Evolutionary conservation across 2,329 filamentous ascomycete species (phyloP).

Genomic region (Nothopassalora personata): DNA sequence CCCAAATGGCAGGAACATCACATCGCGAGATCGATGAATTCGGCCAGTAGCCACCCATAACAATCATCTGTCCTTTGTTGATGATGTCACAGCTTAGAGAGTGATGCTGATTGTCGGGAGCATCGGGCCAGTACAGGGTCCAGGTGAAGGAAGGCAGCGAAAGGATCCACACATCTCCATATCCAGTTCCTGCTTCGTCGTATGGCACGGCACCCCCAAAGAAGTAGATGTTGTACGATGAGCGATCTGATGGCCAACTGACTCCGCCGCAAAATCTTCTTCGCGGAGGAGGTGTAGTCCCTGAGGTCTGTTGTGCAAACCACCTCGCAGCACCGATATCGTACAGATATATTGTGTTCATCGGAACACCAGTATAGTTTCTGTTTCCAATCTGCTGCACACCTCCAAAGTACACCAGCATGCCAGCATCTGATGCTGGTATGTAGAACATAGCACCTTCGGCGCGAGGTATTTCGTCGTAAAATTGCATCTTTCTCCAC

Average conservation of each 20-base stretch:
- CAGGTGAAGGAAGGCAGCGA: conserved; percentile 59
- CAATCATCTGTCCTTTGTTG: conserved; percentile 53
- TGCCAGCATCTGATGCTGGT: conserved; percentile 54
- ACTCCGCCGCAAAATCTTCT: conserved; percentile 58
- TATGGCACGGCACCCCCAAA: conserved; percentile 50
- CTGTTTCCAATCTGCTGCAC: conserved; percentile 49
- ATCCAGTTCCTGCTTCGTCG: conserved; percentile 44
- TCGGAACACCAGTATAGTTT: not conserved
- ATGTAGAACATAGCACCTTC: conserved; percentile 58
- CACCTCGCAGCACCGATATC: conserved; percentile 56
- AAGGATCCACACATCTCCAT: conserved; percentile 59
- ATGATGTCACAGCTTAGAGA: conserved; percentile 29
- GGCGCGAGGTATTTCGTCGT: conserved; percentile 50
- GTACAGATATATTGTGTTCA: conserved; percentile 54
- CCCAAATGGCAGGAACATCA: conserved; percentile 45
- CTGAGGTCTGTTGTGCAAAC: conserved; percentile 55
- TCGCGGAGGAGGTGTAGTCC: conserved; percentile 48
- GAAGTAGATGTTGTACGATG: conserved; percentile 61
- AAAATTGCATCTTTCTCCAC: conserved; percentile 39
- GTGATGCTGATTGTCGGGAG: conserved; percentile 47
- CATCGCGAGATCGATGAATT: conserved; percentile 44
- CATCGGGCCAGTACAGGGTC: conserved; percentile 45
- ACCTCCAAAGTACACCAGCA: conserved; percentile 60
- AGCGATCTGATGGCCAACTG: conserved; percentile 54
- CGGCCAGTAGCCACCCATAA: conserved; percentile 58